Conservation (phyloP, 2,329 filamentous ascomycete genomes). For the Alternaria novae-zelandiae region DNA sequence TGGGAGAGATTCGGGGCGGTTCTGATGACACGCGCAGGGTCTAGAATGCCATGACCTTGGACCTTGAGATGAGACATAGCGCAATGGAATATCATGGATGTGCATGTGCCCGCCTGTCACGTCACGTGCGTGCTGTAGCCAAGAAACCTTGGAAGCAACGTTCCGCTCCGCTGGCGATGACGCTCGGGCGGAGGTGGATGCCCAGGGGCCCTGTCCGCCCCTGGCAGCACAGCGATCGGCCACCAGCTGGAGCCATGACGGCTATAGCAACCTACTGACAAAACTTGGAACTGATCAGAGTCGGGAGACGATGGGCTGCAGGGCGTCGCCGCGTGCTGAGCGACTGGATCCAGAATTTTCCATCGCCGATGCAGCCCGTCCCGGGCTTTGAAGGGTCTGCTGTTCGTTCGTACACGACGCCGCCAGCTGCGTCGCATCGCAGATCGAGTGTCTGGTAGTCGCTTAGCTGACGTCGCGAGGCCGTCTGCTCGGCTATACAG, state of each 20-base stretch:
- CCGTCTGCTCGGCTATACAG: background rate
- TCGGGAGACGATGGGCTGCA: background rate
- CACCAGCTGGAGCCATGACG: background rate
- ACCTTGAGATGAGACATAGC: background rate
- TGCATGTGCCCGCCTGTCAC: background rate
- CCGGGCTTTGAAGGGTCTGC: background rate
- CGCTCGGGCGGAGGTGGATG: slow-evolving; percentile 7
- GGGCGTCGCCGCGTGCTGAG: background rate
- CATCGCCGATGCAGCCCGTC: slow-evolving; percentile 7
- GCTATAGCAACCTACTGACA: background rate
- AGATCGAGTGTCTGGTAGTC: slow-evolving; percentile 15
- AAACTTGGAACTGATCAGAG: background rate
- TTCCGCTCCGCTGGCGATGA: slow-evolving; percentile 5
- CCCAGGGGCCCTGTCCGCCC: slow-evolving; percentile 23
- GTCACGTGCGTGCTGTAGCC: background rate
- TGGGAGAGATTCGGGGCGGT: slow-evolving; percentile 6
- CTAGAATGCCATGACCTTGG: background rate
- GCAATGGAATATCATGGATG: background rate
- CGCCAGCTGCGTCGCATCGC: slow-evolving; percentile 20
- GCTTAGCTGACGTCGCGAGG: background rate
- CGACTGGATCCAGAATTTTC: background rate
- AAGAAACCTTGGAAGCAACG: background rate
- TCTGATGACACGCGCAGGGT: slow-evolving; percentile 5
- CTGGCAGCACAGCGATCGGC: slow-evolving; percentile 1
- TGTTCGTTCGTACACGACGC: background rate